phyloP scores from a whole-genome alignment of 2,329 filamentous ascomycete genomes.

The Mollisia scopiformis region DNA sequence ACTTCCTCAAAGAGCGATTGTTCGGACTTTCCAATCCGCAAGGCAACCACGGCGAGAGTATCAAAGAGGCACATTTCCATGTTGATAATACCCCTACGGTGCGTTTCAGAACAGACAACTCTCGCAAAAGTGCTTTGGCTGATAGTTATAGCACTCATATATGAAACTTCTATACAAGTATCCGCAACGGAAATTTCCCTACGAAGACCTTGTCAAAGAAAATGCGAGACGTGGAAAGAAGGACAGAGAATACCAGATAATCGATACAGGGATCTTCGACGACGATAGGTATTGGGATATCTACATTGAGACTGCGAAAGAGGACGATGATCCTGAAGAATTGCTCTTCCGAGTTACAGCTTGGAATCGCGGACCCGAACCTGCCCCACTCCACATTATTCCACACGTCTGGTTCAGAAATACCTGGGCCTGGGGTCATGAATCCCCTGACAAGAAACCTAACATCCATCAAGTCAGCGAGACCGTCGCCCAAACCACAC shows the following conservation, averaged over 20 bases:
- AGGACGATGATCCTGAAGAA: slow-evolving; percentile 88
- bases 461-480: slow-evolving; percentile 69
- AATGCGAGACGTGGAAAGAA: slow-evolving; percentile 76
- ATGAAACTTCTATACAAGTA: slow-evolving; percentile 99
- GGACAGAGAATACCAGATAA: slow-evolving; percentile 88
- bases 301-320: slow-evolving; percentile 94
- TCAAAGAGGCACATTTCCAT: slow-evolving; percentile 97
- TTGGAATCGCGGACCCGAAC: slow-evolving; percentile 91
- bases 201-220: slow-evolving; percentile 83
- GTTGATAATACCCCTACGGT: slow-evolving; percentile 82
- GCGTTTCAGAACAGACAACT: slow-evolving; percentile 5
- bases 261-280: slow-evolving; percentile 86
- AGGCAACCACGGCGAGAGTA: slow-evolving; percentile 94
- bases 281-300: slow-evolving; percentile 96
- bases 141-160: slow-evolving; percentile 76
- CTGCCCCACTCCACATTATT: slow-evolving; percentile 89
- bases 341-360: slow-evolving; percentile 92
- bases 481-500: slow-evolving; percentile 74
- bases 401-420: slow-evolving; percentile 98
- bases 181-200: slow-evolving; percentile 88
- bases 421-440: slow-evolving; percentile 93
- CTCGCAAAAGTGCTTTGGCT: slow-evolving; percentile 9
- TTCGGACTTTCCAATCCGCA: slow-evolving; percentile 96
- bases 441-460: slow-evolving; percentile 76
- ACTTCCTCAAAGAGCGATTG: slow-evolving; percentile 91